Percentiles rank a stretch among this genome's conserved stretches.
Conservation (phyloP, 2,329 filamentous ascomycete genomes). For the Penicillium sp. region DNA sequence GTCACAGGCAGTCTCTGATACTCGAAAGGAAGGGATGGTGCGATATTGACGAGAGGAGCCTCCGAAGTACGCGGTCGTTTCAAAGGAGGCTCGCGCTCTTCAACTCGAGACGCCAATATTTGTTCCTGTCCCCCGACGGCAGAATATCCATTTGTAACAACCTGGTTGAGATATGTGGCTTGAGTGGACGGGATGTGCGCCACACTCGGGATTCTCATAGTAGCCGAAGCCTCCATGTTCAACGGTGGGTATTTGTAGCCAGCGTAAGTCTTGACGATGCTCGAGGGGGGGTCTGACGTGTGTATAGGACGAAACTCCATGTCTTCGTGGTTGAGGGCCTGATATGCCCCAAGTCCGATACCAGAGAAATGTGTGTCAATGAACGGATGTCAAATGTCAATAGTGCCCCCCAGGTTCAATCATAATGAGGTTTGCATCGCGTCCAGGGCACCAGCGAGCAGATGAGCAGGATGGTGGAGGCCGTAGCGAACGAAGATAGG, state of each 20-base stretch:
- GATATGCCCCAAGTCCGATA: too few species aligned
- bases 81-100: conserved; percentile 16
- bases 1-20: conserved; percentile 1
- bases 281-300: not conserved
- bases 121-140: not conserved
- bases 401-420: conserved; percentile 5
- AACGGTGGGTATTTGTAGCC: conserved; percentile 9
- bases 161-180: conserved; percentile 17
- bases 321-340: not conserved
- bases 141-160: conserved; percentile 6
- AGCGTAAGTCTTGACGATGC: not conserved
- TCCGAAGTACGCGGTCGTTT: conserved; percentile 21
- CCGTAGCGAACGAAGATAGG: too few species aligned
- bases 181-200: conserved; percentile 9
- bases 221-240: conserved; percentile 27
- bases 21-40: conserved; percentile 5
- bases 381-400: not conserved
- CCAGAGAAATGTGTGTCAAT: too few species aligned
- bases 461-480: not conserved
- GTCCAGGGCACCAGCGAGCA: not conserved
- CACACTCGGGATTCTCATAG: conserved; percentile 19
- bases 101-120: conserved; percentile 1
- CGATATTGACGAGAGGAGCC: conserved; percentile 3
- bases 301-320: not conserved
- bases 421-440: conserved; percentile 2